Conservation (phyloP, 225 moss, liverwort and hornwort genomes). For the Ulota crispa region DNA sequence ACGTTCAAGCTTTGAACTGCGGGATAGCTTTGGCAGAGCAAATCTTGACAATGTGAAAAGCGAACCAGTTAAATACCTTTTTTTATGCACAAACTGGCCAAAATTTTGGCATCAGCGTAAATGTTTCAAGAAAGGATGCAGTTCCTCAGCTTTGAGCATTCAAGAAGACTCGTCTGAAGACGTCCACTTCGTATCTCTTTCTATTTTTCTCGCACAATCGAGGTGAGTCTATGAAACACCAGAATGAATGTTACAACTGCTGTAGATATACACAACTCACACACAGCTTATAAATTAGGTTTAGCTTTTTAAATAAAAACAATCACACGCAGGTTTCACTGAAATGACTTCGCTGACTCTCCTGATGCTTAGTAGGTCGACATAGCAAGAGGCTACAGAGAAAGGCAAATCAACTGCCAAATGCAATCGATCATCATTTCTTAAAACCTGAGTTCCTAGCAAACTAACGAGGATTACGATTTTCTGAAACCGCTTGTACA, state of each 20-base stretch:
- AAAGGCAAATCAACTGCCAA: background rate
- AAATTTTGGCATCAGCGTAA: background rate
- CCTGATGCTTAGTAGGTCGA: background rate
- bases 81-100: background rate
- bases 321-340: background rate
- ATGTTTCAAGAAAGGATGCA: background rate
- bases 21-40: background rate
- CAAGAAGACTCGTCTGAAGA: background rate
- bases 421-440: background rate
- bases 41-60: background rate
- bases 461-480: background rate
- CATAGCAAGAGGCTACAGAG: background rate
- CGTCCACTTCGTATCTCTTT: background rate
- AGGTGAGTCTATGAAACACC: background rate
- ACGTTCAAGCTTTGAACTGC: background rate
- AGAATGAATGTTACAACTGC: background rate
- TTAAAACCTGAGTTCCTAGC: background rate
- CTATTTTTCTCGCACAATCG: background rate
- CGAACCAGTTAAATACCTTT: background rate
- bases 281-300: background rate
- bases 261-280: background rate
- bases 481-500: background rate
- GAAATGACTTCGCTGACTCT: background rate
- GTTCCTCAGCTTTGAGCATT: background rate
- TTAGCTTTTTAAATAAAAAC: background rate